Conservation (phyloP, 495 filamentous ascomycete species). For the Glutinoglossum americanum region DNA sequence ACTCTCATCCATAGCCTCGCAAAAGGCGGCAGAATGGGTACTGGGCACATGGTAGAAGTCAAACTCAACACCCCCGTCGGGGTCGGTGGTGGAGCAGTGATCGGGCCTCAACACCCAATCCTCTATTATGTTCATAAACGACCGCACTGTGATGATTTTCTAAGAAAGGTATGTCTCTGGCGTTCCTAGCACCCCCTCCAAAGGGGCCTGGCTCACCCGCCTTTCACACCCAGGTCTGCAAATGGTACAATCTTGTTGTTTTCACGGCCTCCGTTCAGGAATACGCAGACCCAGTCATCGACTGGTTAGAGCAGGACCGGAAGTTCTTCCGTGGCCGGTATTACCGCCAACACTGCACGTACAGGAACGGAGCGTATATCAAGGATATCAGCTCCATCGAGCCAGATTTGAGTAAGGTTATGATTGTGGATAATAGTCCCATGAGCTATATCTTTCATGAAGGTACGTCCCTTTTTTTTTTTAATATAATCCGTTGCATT, state of each 20-base stretch:
- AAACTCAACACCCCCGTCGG: constrained; percentile 47
- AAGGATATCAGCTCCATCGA: constrained; percentile 94
- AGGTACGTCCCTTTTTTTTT: constrained; percentile 30
- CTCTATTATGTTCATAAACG: constrained; percentile 97
- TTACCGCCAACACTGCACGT: constrained; percentile 92
- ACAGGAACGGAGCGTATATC: constrained; percentile 86
- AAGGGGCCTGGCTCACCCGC: background rate
- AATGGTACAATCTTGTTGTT: constrained; percentile 96
- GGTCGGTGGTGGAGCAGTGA: constrained; percentile 38
- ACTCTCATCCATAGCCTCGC: constrained; percentile 94
- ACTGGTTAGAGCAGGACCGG: constrained; percentile 91
- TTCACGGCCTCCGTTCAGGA: constrained; percentile 97
- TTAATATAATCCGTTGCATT: background rate
- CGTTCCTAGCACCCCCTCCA: background rate
- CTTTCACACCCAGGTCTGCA: constrained; percentile 35
- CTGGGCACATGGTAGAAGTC: constrained; percentile 97
- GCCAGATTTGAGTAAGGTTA: constrained; percentile 86
- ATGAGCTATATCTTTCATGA: constrained; percentile 98
- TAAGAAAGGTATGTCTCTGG: constrained; percentile 44
- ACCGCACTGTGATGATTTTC: constrained; percentile 89
- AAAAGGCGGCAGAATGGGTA: constrained; percentile 87
- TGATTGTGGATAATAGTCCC: constrained; percentile 96
- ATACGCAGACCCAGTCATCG: constrained; percentile 95
- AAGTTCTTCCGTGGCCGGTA: constrained; percentile 86
- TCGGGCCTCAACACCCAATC: constrained; percentile 84